Evolutionary conservation across 495 filamentous ascomycete species (phyloP).

Genomic region (Umbilicaria muhlenbergii): DNA sequence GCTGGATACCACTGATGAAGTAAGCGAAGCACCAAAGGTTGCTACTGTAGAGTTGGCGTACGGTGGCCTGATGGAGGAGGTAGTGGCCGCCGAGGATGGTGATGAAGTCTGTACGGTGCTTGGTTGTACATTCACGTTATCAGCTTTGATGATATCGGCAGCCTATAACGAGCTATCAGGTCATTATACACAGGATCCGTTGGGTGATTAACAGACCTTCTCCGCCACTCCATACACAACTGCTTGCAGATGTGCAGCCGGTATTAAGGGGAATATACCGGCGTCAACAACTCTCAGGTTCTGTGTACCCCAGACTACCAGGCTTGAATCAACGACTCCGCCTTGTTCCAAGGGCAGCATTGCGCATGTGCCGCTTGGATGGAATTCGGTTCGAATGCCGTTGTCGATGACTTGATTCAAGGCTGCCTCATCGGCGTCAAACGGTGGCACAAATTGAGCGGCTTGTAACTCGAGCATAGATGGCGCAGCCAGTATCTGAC

Average conservation of each 20-base stretch:
- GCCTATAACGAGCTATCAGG: slow-evolving; percentile 9
- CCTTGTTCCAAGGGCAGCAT: slow-evolving; percentile 32
- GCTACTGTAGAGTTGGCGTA: neutral
- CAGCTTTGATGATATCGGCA: slow-evolving; percentile 16
- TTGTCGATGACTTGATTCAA: slow-evolving; percentile 15
- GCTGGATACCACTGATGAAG: neutral
- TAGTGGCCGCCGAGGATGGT: neutral
- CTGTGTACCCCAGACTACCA: slow-evolving; percentile 30
- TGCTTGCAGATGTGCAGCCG: slow-evolving; percentile 34
- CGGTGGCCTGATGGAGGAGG: neutral
- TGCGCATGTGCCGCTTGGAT: slow-evolving; percentile 33
- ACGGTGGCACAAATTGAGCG: slow-evolving; percentile 15
- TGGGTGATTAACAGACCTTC: slow-evolving; percentile 18
- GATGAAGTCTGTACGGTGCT: slow-evolving; percentile 1
- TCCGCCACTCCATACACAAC: slow-evolving; percentile 35
- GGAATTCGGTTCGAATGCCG: slow-evolving; percentile 26
- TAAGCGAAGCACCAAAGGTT: neutral
- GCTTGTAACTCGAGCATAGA: slow-evolving; percentile 15
- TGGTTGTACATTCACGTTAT: slow-evolving; percentile 5
- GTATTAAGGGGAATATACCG: slow-evolving; percentile 27
- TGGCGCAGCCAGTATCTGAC: slow-evolving; percentile 14
- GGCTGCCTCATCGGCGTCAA: slow-evolving; percentile 13
- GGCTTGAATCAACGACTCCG: slow-evolving; percentile 32
- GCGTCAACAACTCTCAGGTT: slow-evolving; percentile 38
- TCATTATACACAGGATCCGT: neutral